Evolutionary conservation across 306 rosid species (phyloP), one percentile per base, ranked within the genome.

Genomic region (Pyrus pyrifolia): DNA sequence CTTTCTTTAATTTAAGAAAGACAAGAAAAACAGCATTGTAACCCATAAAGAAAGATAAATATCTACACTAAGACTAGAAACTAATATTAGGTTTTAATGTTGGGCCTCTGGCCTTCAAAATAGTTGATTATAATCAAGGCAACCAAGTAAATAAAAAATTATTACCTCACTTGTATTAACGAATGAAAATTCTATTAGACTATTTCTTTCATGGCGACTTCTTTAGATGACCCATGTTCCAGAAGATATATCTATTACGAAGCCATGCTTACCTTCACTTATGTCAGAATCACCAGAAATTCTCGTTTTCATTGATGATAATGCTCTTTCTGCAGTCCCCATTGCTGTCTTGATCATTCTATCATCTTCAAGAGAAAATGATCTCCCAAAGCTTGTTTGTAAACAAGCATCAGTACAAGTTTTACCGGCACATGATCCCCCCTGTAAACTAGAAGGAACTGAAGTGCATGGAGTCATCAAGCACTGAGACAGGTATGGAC

Each of bases 301-400:
- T 66, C 74, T 78, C 53, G 77, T 74, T 78, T 69, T 84, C 64
- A 90, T 64, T 10, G 95, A 73, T 76, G 93, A 90, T 60, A 90
- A 72, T 64, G 96, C 98, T 87, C 75, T 90, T 79, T 87, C 90
- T 68, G 93, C 93, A 76, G 91, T 92, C 72, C 81, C 93, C 88
- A 87, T 83, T 11, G 92, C 97, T 67, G 91, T 83, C 78, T 84
- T 80, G 45, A 49, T 82, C 52, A 89, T 84, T 68, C 76, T 72
- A 70, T 62, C 82, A 78, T 89, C 92, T 76, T 79, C 85, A 80
- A 21, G 61, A 66, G 89, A 84, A 81, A 30, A 76, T 18, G 81
- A 53, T 69, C 60, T 72, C 79, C 78, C 78, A 77, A 70, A 72
- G 88, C 79, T 83, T 52, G n/a, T 80, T 72, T 65, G 82, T 75